Base-by-base conservation (phyloP, 148 eudicot species). In the Fagopyrum homotropicum region DNA sequence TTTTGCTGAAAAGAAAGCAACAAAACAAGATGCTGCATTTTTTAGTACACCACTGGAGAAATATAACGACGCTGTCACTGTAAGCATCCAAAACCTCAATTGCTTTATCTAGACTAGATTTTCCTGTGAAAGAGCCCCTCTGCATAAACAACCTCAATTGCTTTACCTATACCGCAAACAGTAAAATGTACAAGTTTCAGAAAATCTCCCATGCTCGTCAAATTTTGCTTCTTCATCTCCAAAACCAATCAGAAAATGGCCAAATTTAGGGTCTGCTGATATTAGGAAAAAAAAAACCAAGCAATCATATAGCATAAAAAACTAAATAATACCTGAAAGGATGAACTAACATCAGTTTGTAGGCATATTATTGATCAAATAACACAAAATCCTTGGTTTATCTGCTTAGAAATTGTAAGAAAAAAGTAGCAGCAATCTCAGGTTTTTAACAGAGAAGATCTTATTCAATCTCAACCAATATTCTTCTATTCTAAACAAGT, bases 31-130 rank as follows among this genome's bases (percentile, higher is more conserved):
- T 77, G 97, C 92, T 79, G 98, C 98, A 22, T 98, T 92, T 78
- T 84, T 96, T 86, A 96, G 89, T 83, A 98, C 99, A 78, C 99
- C 98, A 66, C 69, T 96, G 78, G 99, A 96, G 77, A 96, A 92
- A 83, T 96, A 92, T 79, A 90, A 83, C 81, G 98, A 96, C 77
- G 90, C 91, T 78, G 97, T 90, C 77, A 90, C 98, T 74, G 89
- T 94, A 75, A 77, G 90, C 90, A 79, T 94, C 98, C 45, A 94
- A 77, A 54, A 90, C 98, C 75, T 94, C 93, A 45, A 92, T 92
- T 52, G 97, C 97, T 80, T 80, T 89, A 78, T 89, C 95, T 45
- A 91, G 73, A 69, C 98, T 92, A 66, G 96, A 96, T 77, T 86
- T 91, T 45, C 98, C 97, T 75, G 92, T 82, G 75, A 87, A 88